phyloP scores from a whole-genome alignment of 164 flowering plant genomes.

The Sextonia rubra region DNA sequence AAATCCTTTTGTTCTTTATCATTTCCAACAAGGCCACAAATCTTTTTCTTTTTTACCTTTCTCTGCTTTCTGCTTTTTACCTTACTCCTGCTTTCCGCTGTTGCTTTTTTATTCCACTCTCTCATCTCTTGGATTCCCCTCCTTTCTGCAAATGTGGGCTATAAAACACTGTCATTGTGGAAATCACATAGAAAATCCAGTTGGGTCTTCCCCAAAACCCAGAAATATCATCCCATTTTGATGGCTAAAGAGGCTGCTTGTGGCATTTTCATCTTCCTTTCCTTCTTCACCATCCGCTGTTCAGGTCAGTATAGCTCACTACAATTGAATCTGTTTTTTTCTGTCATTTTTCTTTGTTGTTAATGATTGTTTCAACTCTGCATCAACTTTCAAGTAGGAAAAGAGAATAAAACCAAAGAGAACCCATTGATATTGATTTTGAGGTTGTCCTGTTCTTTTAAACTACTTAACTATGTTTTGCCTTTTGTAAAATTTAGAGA shows the following conservation, averaged over 20 bases:
- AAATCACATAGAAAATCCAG: constrained; percentile 6
- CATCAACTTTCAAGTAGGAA: neutral
- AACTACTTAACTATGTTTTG: neutral
- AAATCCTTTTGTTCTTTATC: neutral
- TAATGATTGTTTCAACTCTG: neutral
- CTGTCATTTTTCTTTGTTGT: neutral
- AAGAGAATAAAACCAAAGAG: neutral
- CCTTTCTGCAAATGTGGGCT: constrained; percentile 1
- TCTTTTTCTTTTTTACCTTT: neutral
- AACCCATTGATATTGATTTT: neutral
- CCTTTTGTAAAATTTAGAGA: neutral
- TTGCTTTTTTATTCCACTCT: neutral
- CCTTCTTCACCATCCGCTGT: constrained; percentile 24
- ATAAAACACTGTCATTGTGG: neutral
- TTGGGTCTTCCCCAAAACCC: constrained; percentile 9
- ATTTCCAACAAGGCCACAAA: neutral
- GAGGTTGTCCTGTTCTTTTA: neutral
- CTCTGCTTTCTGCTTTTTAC: neutral
- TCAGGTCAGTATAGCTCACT: constrained; percentile 33
- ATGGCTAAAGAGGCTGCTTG: constrained; percentile 33
- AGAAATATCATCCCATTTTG: constrained; percentile 12
- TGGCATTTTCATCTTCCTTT: constrained; percentile 27
- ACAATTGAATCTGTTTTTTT: neutral
- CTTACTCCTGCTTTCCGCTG: too few species aligned
- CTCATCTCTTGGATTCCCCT: neutral